Evolutionary conservation across 208 protist species (phyloP).

Genomic region (Phytomonas francai): DNA sequence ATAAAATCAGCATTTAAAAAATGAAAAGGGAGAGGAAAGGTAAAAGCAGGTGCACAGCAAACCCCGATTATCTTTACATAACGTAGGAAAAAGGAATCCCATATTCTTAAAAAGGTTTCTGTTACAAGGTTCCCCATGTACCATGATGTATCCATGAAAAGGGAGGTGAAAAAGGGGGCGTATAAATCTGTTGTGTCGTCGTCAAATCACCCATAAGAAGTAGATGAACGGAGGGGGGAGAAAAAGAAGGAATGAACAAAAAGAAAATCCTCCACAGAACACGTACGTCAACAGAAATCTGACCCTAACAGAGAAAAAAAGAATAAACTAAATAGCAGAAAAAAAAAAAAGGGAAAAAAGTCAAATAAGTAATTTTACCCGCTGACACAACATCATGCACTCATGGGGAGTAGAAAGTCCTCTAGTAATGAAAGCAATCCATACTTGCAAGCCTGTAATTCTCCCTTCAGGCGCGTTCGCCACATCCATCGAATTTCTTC

Average conservation of each 20-base stretch:
- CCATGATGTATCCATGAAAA: not conserved
- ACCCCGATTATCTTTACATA: not conserved
- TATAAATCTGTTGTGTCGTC: not conserved
- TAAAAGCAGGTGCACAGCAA: not conserved
- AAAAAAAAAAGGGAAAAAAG: slow-evolving; percentile 13
- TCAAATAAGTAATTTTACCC: not conserved
- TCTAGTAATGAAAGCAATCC: slow-evolving; percentile 12
- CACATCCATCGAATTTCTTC: slow-evolving; percentile 52
- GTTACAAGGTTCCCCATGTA: not conserved
- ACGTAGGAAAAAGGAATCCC: not conserved
- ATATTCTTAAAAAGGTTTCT: not conserved
- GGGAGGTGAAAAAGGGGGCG: not conserved
- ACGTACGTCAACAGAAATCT: slow-evolving; percentile 16
- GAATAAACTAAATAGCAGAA: slow-evolving; percentile 8
- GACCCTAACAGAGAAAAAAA: slow-evolving; percentile 1
- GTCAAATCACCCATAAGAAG: not conserved
- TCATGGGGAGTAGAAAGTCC: not conserved
- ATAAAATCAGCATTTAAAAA: not conserved
- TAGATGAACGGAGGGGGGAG: not conserved
- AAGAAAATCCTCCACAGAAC: slow-evolving; percentile 1
- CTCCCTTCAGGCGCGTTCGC: slow-evolving; percentile 45
- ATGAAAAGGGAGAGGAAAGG: not conserved
- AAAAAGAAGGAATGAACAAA: slow-evolving; percentile 1
- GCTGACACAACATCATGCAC: slow-evolving; percentile 1
- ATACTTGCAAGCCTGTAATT: slow-evolving; percentile 30